A percentile compares a stretch with the other conserved stretches of the same genome.
Conservation (phyloP, 2,329 filamentous ascomycete species). For the Cordyceps cateniannulata region DNA sequence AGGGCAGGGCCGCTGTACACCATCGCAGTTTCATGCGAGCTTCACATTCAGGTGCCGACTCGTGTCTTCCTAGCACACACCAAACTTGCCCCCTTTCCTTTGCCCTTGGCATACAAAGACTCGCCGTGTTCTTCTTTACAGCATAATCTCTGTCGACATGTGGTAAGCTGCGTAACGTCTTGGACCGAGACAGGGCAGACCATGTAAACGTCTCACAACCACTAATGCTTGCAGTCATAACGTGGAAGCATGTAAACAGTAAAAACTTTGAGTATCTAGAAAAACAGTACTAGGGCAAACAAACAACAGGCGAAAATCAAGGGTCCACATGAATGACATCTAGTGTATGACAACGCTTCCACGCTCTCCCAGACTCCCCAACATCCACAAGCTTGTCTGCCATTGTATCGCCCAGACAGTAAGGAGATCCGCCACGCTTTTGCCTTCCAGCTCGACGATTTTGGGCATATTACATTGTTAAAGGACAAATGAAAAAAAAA, state of each 20-base stretch:
- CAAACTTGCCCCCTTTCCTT: no score
- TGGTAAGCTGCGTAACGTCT: neutral
- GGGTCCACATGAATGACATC: neutral
- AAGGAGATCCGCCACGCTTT: neutral
- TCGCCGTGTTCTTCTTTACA: neutral
- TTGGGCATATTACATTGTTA: constrained; percentile 4
- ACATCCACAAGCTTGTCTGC: neutral
- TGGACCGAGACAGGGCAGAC: neutral
- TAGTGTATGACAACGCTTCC: neutral
- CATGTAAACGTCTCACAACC: neutral
- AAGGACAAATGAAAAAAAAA: neutral
- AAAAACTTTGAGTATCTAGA: neutral
- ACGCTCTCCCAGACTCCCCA: neutral
- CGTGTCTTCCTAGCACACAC: neutral
- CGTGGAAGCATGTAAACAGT: neutral
- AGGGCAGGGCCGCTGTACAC: neutral
- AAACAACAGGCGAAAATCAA: neutral
- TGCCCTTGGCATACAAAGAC: neutral
- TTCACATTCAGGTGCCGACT: neutral
- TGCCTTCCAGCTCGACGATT: neutral
- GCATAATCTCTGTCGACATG: neutral
- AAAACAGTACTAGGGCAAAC: neutral
- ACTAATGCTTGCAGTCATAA: neutral
- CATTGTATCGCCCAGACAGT: neutral
- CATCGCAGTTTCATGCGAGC: neutral